Evolutionary conservation across 805 yeast species (phyloP), one percentile per base, ranked within the genome.

Genomic region (Wickerhamiella domercqiae): DNA sequence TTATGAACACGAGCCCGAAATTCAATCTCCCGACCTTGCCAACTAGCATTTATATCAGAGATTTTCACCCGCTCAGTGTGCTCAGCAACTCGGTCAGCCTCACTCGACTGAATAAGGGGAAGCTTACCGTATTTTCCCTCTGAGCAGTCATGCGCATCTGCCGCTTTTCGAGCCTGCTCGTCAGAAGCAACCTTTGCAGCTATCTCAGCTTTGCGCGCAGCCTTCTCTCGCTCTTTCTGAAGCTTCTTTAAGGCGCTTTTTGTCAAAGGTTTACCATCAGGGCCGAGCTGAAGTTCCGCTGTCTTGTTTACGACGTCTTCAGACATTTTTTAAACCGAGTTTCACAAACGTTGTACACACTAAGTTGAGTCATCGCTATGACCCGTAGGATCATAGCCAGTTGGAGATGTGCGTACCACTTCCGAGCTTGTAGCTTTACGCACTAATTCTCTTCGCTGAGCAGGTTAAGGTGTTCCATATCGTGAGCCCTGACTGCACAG

Each of bases 231-330:
- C 61, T 82, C 94, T 55, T 87, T 87, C 59, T 80, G 90, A 45
- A 90, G 70, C 66, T 90, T 90, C 70, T 90, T 90, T 52, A 90
- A 65, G 2, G 95, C 98, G 58, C 86, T 90, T 63, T 90, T 90
- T 40, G 93, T 78, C 49, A 83, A 64, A 20, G 94, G 94, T 61
- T 70, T 75, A 31, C 95, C 94, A 55, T 79, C 87, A 47, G 71
- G 72, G 9, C 78, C 77, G 33, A 73, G 52, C n/a, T 45, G 46
- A 16, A 48, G 50, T 29, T 51, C 49, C 16, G 42, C 45, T 7
- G 43, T 37, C 40, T 45, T 40, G 26, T 45, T 41, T 3, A 43
- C 24, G 15, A 42, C 32, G 22, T 43, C 46, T 24, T 24, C 26
- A 13, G 11, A 9, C 26, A 24, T 24, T 13, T 13, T 24, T 9